phyloP scores from a whole-genome alignment of 176 grass and related monocot species.

The Triticum urartu region DNA sequence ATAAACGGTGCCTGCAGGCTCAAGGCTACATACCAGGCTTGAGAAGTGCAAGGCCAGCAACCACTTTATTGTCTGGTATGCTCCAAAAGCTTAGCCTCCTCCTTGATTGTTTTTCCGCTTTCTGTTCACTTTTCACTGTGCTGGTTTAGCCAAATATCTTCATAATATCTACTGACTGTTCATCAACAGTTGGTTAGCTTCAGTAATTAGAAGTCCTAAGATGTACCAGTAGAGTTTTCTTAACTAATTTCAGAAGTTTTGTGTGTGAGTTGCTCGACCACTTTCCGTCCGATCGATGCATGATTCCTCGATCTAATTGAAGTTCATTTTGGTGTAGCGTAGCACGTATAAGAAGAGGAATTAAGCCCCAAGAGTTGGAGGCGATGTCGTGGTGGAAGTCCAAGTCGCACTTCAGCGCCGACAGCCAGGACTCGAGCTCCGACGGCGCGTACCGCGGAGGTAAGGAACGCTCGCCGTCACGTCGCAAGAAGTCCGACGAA shows the following conservation, averaged over 20 bases:
- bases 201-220: background rate
- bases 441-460: background rate
- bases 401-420: background rate
- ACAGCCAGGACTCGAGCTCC: background rate
- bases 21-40: background rate
- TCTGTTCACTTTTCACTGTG: slow-evolving; percentile 32
- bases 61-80: slow-evolving; percentile 17
- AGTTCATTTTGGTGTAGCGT: background rate
- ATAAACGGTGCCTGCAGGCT: background rate
- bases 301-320: background rate
- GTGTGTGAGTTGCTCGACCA: background rate
- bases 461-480: slow-evolving; percentile 19
- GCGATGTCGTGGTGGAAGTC: slow-evolving; percentile 18
- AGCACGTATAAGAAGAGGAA: background rate
- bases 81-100: background rate
- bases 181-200: background rate
- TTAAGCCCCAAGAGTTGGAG: background rate
- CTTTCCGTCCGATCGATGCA: background rate
- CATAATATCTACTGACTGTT: background rate
- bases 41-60: background rate
- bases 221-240: no score
- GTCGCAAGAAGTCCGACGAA: background rate
- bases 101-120: background rate
- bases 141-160: background rate
- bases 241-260: background rate